Evolutionary conservation across 2,329 filamentous ascomycete species (phyloP).

Genomic region (Colletotrichum endophyticum): DNA sequence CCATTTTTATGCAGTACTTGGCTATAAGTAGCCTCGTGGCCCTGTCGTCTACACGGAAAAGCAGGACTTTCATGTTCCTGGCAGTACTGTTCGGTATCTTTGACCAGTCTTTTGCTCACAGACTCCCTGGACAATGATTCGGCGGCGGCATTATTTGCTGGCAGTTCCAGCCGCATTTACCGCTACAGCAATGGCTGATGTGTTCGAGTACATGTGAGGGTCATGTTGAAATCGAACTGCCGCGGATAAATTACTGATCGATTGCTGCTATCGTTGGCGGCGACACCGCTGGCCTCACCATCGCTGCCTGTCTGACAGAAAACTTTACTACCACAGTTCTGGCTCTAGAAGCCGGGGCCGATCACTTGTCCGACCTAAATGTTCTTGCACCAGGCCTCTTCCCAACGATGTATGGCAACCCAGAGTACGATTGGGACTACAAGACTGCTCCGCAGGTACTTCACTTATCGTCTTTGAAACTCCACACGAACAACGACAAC

Average conservation of each 20-base stretch:
- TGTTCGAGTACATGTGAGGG: conserved; percentile 13
- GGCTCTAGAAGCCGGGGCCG: conserved; percentile 22
- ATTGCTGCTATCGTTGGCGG: conserved; percentile 54
- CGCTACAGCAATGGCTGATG: background rate
- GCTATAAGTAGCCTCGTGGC: background rate
- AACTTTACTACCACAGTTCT: background rate
- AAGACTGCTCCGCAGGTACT: background rate
- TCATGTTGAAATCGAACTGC: too few species aligned
- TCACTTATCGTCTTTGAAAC: too few species aligned
- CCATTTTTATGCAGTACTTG: too few species aligned
- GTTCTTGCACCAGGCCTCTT: conserved; percentile 23
- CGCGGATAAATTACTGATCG: accelerated
- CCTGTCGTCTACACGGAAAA: background rate
- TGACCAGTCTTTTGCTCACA: background rate
- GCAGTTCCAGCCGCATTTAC: background rate
- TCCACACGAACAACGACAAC: background rate
- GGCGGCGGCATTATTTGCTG: background rate
- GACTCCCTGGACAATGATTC: background rate
- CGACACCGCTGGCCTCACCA: conserved; percentile 57
- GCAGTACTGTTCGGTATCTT: too few species aligned
- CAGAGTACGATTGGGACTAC: conserved; percentile 25
- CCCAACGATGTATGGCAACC: conserved; percentile 22
- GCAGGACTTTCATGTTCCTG: too few species aligned
- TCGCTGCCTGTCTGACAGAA: conserved; percentile 53
- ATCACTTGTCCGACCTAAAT: conserved; percentile 17